Evolutionary conservation across 1,284 basidiomycete genomes (phyloP), one percentile per base, ranked within the genome.

Genomic region (Peniophora sp.): DNA sequence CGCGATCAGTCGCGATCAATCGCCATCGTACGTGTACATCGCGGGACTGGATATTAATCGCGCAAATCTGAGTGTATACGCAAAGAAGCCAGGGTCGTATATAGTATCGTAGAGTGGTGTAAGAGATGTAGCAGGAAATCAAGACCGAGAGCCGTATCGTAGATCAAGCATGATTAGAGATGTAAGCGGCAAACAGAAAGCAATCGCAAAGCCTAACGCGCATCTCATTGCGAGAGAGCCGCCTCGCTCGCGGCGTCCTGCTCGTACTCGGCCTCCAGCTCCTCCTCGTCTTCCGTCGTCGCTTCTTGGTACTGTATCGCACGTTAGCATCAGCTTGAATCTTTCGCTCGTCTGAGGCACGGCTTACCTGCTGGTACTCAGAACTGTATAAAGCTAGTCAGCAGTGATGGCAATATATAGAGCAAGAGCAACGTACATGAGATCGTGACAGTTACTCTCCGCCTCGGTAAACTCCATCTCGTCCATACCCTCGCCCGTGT

Each of bases 381-480:
- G 83, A 70, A 60, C 83, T 85, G 53, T 34, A 47, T 41, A 50
- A 45, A 54, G 50, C 48, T 50, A 23, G 45, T 48, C 10, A 53
- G 47, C 44, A 34, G 43, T 16, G 34, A 23, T 43, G 8, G 16
- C 20, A 27, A 32, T 39, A 38, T 14, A 14, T 17, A 47, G 10
- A 19, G 19, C 2, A 52, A 46, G 19, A n/a, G n/a, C n/a, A n/a
- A 69, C 89, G 64, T 66, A 89, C 86, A 92, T 82, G 43, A 92
- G 64, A 69, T 92, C 90, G n/a, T 77, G 76, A 14, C 79, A 71
- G 63, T 92, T 92, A 62, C 84, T 89, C 69, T 92, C 89, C 0
- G 90, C 89, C 65, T 96, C 92, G 1, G 89, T 83, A 68, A 97
- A 95, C 68, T 96, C 93, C 88, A 94, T 87, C 47, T 81, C 67